phyloP scores from a whole-genome alignment of 2,329 filamentous ascomycete genomes.

The Ascosphaera aggregata region DNA sequence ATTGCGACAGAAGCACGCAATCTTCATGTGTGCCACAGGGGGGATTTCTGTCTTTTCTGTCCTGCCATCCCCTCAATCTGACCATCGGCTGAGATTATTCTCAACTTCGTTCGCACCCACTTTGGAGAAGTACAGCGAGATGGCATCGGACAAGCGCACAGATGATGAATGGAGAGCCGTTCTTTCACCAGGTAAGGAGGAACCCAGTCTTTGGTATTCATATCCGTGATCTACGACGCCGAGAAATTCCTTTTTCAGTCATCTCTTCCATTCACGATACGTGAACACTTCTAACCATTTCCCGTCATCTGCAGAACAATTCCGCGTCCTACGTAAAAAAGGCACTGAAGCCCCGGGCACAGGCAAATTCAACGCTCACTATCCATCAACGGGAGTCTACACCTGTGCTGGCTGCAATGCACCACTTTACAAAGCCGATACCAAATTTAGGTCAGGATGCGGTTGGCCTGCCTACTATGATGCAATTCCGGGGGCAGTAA shows the following conservation, averaged over 20 bases:
- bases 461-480: constrained; percentile 98
- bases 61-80: no score
- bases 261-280: no score
- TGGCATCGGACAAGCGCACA: constrained; percentile 42
- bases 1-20: no score
- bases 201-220: no score
- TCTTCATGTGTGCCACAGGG: no score
- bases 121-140: no score
- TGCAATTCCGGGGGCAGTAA: constrained; percentile 75
- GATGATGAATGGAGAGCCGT: constrained; percentile 79
- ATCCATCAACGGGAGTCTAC: constrained; percentile 54
- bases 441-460: constrained; percentile 93
- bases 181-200: constrained; percentile 39
- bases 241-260: no score
- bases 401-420: constrained; percentile 66
- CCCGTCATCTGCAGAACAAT: constrained; percentile 69
- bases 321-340: constrained; percentile 75
- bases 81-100: no score
- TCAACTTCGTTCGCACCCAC: no score
- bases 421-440: constrained; percentile 74
- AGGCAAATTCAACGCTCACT: constrained; percentile 74
- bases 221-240: no score
- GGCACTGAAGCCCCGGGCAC: constrained; percentile 66
- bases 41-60: no score
- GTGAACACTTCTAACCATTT: no score